Percentiles rank a stretch among this genome's conserved stretches.
Evolutionary conservation across 768 basidiomycete genomes (phyloP).

Genomic region (Hypholoma sublateritium): DNA sequence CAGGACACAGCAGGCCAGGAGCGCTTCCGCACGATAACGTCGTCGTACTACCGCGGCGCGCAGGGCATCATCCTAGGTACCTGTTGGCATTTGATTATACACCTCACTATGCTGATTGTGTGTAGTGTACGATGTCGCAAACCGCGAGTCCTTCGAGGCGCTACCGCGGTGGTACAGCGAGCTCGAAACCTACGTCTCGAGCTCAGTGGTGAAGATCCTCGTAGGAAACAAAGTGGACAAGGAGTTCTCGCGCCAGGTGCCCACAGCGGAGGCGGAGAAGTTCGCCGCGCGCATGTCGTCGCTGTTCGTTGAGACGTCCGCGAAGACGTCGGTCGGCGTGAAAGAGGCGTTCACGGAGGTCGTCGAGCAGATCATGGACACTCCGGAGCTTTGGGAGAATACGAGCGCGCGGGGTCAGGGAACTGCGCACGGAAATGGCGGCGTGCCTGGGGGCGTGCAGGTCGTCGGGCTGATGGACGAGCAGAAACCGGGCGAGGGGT

Average conservation of each 20-base stretch:
- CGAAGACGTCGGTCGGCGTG: constrained; percentile 88
- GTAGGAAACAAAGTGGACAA: constrained; percentile 97
- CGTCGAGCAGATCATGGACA: constrained; percentile 80
- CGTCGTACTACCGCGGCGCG: constrained; percentile 90
- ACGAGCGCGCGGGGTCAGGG: constrained; percentile 24
- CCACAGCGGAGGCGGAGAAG: constrained; percentile 70
- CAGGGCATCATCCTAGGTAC: constrained; percentile 79
- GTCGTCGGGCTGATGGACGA: constrained; percentile 37
- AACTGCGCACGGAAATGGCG: constrained; percentile 42
- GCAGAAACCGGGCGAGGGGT: constrained; percentile 10
- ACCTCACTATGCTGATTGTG: background rate
- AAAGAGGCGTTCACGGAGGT: constrained; percentile 71
- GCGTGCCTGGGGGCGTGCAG: constrained; percentile 52
- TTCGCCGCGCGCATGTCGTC: constrained; percentile 84
- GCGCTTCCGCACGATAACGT: constrained; percentile 93
- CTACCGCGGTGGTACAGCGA: constrained; percentile 93
- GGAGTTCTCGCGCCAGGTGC: constrained; percentile 89
- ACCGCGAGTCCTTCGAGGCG: constrained; percentile 89
- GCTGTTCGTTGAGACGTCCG: constrained; percentile 89
- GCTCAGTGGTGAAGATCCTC: constrained; percentile 88
- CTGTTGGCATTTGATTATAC: background rate
- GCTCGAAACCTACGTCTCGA: constrained; percentile 88
- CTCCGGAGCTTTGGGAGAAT: constrained; percentile 75
- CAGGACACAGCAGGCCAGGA: constrained; percentile 98
- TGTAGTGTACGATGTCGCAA: constrained; percentile 93